phyloP scores from a whole-genome alignment of 2,329 filamentous ascomycete genomes.

The Paramyrothecium roridum region DNA sequence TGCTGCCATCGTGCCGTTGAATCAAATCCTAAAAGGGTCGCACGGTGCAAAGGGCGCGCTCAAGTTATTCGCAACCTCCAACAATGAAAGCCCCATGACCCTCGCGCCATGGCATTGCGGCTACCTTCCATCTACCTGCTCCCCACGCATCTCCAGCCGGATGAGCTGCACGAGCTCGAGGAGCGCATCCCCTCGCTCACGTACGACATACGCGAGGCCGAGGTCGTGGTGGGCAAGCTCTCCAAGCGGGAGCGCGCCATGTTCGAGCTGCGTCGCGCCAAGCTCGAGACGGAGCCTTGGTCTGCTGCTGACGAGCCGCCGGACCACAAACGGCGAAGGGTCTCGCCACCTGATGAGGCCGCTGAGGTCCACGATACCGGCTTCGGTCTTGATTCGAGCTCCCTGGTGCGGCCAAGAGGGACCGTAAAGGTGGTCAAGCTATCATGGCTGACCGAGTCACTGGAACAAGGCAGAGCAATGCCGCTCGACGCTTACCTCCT shows the following conservation, averaged over 20 bases:
- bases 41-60: no score
- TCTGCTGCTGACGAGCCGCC: slow-evolving; percentile 2
- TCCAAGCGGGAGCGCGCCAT: slow-evolving; percentile 66
- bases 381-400: background rate
- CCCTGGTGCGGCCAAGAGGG: background rate
- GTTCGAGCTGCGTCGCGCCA: slow-evolving; percentile 72
- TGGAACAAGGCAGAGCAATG: slow-evolving; percentile 39
- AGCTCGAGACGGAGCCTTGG: slow-evolving; percentile 52
- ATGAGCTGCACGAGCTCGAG: slow-evolving; percentile 63
- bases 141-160: slow-evolving; percentile 61
- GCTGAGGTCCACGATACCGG: background rate
- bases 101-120: slow-evolving; percentile 16
- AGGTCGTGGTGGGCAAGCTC: slow-evolving; percentile 72
- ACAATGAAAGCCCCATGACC: background rate
- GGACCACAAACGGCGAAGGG: slow-evolving; percentile 14
- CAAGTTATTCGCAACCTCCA: background rate
- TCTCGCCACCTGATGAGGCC: background rate
- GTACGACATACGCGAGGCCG: slow-evolving; percentile 68
- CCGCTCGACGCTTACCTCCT: slow-evolving; percentile 50
- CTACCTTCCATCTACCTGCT: slow-evolving; percentile 72
- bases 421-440: slow-evolving; percentile 54
- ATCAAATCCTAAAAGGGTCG: no score
- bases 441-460: slow-evolving; percentile 54
- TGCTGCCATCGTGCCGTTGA: no score
- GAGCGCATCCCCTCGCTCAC: slow-evolving; percentile 64